phyloP scores from a whole-genome alignment of 345 rosid genomes.

The Boechera retrofracta region DNA sequence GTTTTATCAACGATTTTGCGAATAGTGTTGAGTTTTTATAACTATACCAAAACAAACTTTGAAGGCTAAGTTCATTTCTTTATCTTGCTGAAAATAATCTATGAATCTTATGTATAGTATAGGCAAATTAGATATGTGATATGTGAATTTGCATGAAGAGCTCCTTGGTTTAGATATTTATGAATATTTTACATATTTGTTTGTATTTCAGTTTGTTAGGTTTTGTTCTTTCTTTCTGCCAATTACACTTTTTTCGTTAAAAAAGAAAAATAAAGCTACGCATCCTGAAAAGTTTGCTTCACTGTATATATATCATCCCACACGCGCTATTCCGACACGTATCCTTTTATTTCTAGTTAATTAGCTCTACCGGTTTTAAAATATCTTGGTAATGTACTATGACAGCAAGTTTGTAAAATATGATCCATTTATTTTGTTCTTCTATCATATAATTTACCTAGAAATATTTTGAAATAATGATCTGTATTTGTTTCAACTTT shows the following conservation, averaged over 20 bases:
- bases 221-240: constrained; percentile 15
- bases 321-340: too few species aligned
- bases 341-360: too few species aligned
- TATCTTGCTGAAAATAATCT: background rate
- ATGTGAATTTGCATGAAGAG: background rate
- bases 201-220: constrained; percentile 28
- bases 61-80: background rate
- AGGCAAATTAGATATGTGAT: background rate
- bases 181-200: background rate
- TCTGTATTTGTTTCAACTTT: background rate
- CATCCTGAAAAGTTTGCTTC: constrained; percentile 23
- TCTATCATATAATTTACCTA: too few species aligned
- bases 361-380: too few species aligned
- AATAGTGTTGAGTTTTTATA: background rate
- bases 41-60: background rate
- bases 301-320: background rate
- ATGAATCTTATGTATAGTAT: background rate
- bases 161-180: background rate
- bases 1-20: background rate
- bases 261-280: background rate
- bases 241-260: constrained; percentile 17
- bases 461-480: too few species aligned
- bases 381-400: too few species aligned
- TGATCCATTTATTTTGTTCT: too few species aligned
- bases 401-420: too few species aligned